These are phyloP conservation scores for Capsicum rhomboideum DNA, from an alignment of 257 asterid genomes.

Conservation along the genomic window DNA sequence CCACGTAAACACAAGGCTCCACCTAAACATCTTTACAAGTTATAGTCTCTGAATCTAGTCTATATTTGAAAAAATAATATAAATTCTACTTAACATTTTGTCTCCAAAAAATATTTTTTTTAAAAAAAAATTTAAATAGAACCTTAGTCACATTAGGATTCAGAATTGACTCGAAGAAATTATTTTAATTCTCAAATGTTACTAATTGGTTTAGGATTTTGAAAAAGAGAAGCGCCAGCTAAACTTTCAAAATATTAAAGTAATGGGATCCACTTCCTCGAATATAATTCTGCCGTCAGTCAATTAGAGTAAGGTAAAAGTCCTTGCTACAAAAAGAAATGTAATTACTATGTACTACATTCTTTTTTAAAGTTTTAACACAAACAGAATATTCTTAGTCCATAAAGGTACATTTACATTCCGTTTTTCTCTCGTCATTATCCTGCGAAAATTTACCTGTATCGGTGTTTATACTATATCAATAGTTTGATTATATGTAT, in stretches of 20 bases:
- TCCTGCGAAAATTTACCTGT: background rate
- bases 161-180: background rate
- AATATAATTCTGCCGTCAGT: background rate
- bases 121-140: background rate
- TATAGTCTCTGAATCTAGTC: background rate
- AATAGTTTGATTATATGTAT: background rate
- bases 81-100: background rate
- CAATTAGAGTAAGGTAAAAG: background rate
- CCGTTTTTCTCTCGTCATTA: background rate
- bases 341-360: background rate
- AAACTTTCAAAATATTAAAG: background rate
- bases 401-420: background rate
- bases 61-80: background rate
- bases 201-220: background rate
- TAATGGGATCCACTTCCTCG: background rate
- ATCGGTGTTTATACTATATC: background rate
- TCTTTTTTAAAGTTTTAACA: background rate
- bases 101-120: too few relatives aligned
- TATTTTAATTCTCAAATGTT: background rate
- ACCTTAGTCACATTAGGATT: background rate
- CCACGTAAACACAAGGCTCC: slow-evolving; percentile 4
- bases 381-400: background rate
- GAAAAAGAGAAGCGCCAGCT: background rate
- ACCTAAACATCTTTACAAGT: background rate
- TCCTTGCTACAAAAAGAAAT: background rate